Evolutionary conservation across 805 yeast species (phyloP).

Genomic region (Scheffersomyces stipitis): DNA sequence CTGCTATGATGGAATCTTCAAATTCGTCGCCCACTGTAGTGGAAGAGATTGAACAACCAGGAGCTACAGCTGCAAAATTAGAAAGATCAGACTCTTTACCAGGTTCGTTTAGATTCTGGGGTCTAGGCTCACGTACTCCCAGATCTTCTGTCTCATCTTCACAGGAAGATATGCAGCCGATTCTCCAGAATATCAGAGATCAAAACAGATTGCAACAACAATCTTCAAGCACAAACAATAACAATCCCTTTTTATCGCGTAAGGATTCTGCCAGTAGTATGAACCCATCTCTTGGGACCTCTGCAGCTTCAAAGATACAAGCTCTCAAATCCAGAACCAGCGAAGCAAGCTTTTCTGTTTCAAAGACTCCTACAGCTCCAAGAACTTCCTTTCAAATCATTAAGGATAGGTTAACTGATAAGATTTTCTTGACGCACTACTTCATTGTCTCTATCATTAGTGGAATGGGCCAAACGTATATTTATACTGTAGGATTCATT

Average conservation of each 20-base stretch:
- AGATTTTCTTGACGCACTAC: conserved; percentile 50
- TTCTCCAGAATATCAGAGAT: conserved; percentile 10
- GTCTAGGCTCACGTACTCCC: conserved; percentile 35
- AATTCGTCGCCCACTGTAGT: neutral
- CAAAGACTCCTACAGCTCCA: neutral
- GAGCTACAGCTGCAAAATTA: neutral
- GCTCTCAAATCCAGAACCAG: neutral
- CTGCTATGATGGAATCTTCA: neutral
- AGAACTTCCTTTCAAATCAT: conserved; percentile 18
- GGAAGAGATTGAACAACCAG: neutral
- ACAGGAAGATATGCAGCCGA: conserved; percentile 14
- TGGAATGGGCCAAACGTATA: conserved; percentile 71
- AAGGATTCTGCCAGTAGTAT: neutral
- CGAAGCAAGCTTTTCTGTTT: neutral
- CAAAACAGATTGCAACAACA: conserved; percentile 1
- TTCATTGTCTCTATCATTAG: conserved; percentile 55
- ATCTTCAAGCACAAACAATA: too few species aligned
- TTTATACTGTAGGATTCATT: conserved; percentile 73
- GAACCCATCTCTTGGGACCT: neutral
- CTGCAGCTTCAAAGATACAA: neutral
- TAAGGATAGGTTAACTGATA: conserved; percentile 19
- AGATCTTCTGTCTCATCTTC: conserved; percentile 15
- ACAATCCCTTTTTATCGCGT: neutral
- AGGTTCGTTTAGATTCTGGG: conserved; percentile 43
- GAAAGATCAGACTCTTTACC: conserved; percentile 16